A percentile compares a stretch with the other conserved stretches of the same genome.
Evolutionary conservation across 2,329 filamentous ascomycete species (phyloP).

Genomic region (Trichoderma lentiforme): DNA sequence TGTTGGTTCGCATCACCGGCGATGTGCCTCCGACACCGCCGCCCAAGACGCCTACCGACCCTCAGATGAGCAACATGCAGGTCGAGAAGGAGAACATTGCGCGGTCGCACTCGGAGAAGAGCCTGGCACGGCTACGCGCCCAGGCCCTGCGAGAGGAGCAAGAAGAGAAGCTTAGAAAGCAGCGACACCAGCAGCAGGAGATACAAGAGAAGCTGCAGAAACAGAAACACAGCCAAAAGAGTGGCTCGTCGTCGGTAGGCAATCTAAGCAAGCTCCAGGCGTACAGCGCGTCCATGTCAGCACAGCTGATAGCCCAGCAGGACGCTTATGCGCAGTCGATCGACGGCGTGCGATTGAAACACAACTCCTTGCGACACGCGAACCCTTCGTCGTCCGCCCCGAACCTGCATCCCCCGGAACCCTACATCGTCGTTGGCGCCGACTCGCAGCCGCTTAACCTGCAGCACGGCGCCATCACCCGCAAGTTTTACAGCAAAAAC

Average conservation of each 20-base stretch:
- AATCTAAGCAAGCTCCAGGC: slow-evolving; percentile 25
- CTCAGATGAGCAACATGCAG: slow-evolving; percentile 63
- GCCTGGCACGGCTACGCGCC: slow-evolving; percentile 44
- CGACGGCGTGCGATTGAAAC: slow-evolving; percentile 54
- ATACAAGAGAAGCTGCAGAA: neutral
- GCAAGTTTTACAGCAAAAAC: slow-evolving; percentile 89
- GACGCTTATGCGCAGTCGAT: slow-evolving; percentile 32
- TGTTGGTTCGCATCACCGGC: slow-evolving; percentile 68
- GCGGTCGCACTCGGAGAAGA: slow-evolving; percentile 55
- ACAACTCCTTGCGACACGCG: slow-evolving; percentile 28
- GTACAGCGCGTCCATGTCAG: slow-evolving; percentile 28
- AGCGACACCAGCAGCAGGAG: slow-evolving; percentile 13
- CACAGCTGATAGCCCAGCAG: slow-evolving; percentile 29
- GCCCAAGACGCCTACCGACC: slow-evolving; percentile 58
- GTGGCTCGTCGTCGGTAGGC: slow-evolving; percentile 15
- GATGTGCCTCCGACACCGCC: slow-evolving; percentile 80
- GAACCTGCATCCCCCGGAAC: slow-evolving; percentile 34
- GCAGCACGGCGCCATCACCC: slow-evolving; percentile 81
- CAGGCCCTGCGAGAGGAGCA: slow-evolving; percentile 36
- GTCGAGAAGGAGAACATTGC: slow-evolving; percentile 60
- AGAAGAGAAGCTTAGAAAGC: slow-evolving; percentile 25
- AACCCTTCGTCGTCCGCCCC: slow-evolving; percentile 20
- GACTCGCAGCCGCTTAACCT: slow-evolving; percentile 70
- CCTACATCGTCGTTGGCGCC: slow-evolving; percentile 62
- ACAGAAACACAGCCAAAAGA: neutral